phyloP scores from a whole-genome alignment of 257 asterid genomes.

The Solanum neorickii region DNA sequence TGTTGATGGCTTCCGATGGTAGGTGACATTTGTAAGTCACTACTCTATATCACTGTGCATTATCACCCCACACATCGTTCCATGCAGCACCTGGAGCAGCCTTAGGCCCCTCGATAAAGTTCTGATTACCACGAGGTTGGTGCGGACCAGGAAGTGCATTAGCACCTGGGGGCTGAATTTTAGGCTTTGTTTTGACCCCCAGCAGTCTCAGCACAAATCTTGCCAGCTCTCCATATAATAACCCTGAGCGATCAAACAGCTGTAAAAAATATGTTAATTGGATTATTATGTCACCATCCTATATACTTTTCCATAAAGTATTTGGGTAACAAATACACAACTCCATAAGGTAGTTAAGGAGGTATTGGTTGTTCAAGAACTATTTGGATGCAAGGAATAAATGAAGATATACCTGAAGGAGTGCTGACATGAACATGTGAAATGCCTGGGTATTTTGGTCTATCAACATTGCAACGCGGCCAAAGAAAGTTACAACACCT shows the following conservation, averaged over 20 bases:
- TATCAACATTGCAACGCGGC: slow-evolving; percentile 70
- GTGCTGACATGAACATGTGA: slow-evolving; percentile 69
- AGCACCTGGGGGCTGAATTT: slow-evolving; percentile 44
- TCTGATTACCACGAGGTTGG: slow-evolving; percentile 35
- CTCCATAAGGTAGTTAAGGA: background rate
- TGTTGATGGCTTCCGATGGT: background rate
- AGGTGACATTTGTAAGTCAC: background rate
- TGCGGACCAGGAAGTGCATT: slow-evolving; percentile 59
- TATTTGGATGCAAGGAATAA: background rate
- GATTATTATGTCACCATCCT: background rate
- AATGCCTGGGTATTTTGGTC: slow-evolving; percentile 98
- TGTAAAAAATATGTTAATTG: slow-evolving; percentile 16
- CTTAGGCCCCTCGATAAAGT: slow-evolving; percentile 64
- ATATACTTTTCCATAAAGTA: background rate
- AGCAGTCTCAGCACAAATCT: slow-evolving; percentile 81
- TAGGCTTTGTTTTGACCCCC: slow-evolving; percentile 63
- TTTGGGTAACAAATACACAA: background rate
- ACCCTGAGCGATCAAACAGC: slow-evolving; percentile 87
- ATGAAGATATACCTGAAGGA: slow-evolving; percentile 54
- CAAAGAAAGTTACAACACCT: slow-evolving; percentile 83
- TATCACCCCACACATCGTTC: slow-evolving; percentile 71
- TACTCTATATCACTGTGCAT: background rate
- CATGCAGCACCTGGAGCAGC: slow-evolving; percentile 58
- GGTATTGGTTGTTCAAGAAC: background rate
- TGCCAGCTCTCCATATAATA: slow-evolving; percentile 91